Conservation (phyloP, 140 eudicot species). For the Anethum foeniculum region DNA sequence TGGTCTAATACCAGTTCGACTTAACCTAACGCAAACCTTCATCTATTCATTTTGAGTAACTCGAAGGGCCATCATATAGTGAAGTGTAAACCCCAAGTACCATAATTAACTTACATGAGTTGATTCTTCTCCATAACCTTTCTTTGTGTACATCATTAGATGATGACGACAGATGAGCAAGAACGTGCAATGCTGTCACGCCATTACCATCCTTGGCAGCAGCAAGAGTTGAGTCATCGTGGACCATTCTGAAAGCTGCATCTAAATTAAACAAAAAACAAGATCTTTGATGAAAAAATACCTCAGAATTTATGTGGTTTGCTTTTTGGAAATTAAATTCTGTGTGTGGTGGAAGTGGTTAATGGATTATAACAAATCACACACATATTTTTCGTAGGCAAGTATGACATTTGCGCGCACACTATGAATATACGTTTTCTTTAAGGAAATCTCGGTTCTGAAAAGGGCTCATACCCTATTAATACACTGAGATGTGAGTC, state of each 20-base stretch:
- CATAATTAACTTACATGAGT: conserved; percentile 1
- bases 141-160: not conserved
- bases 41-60: not conserved
- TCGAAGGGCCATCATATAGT: not conserved
- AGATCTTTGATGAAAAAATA: not conserved
- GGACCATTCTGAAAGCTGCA: conserved; percentile 10
- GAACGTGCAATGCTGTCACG: conserved; percentile 6
- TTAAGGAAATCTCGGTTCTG: too few relatives aligned
- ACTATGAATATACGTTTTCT: too few relatives aligned
- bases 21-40: not conserved
- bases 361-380: too few relatives aligned
- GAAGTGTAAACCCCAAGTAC: not conserved
- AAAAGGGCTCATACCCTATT: too few relatives aligned
- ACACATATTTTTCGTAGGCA: too few relatives aligned
- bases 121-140: not conserved
- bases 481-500: too few relatives aligned
- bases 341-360: too few relatives aligned
- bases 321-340: not conserved
- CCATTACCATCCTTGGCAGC: not conserved
- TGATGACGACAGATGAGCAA: not conserved
- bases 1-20: not conserved
- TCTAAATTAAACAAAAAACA: conserved; percentile 2
- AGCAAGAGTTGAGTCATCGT: not conserved
- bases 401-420: too few relatives aligned
- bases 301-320: not conserved